These are phyloP conservation scores for Aspergillus sp. DNA, from an alignment of 2,329 filamentous ascomycete genomes.

Conservation along the genomic window DNA sequence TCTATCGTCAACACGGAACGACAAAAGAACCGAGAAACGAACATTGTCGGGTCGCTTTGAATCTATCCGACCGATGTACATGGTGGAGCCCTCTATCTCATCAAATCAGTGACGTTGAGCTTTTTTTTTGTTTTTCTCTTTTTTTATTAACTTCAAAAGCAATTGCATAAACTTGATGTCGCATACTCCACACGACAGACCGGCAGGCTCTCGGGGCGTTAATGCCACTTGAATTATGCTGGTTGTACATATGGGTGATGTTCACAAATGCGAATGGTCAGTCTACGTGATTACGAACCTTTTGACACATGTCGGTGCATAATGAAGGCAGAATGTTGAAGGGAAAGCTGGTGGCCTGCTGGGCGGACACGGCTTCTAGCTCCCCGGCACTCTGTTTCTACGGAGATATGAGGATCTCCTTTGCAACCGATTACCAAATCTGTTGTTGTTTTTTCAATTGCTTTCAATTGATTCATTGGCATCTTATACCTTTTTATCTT, in stretches of 20 bases:
- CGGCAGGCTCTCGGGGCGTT: background rate
- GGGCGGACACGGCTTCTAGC: background rate
- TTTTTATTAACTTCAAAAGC: background rate
- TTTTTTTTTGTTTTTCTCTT: background rate
- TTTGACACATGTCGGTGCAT: background rate
- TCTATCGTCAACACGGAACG: background rate
- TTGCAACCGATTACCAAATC: background rate
- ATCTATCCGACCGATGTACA: background rate
- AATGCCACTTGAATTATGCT: background rate
- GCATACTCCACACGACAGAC: background rate
- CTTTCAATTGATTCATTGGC: conserved; percentile 1
- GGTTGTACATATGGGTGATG: conserved; percentile 3
- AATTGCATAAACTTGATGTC: background rate
- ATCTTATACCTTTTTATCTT: conserved; percentile 3
- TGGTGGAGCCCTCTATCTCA: background rate
- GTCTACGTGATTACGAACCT: conserved; percentile 2
- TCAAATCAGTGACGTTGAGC: background rate
- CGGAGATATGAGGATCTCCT: background rate
- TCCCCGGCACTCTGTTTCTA: background rate
- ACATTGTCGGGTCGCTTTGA: background rate
- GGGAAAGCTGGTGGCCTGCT: background rate
- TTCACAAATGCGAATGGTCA: background rate
- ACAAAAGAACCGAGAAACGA: background rate
- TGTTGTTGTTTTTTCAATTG: background rate
- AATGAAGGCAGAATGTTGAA: background rate